phyloP scores from a whole-genome alignment of 1,139 yeast species.

The Blastobotrys persicus region DNA sequence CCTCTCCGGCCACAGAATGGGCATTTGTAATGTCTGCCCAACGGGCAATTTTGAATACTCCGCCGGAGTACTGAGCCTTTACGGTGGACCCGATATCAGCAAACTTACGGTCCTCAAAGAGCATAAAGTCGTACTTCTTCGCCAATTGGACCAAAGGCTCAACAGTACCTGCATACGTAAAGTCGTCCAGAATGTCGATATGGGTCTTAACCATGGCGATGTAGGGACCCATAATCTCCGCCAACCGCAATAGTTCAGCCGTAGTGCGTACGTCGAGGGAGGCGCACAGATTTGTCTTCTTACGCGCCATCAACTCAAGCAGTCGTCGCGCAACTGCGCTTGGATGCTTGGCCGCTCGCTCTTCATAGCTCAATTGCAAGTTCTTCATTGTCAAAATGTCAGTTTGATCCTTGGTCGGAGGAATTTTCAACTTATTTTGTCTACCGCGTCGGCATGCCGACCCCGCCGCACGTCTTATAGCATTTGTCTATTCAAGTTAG shows the following conservation, averaged over 20 bases:
- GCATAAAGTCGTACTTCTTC: constrained; percentile 74
- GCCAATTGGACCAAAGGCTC: constrained; percentile 69
- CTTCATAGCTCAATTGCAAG: constrained; percentile 48
- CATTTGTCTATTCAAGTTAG: too few species aligned
- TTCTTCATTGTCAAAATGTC: too few species aligned
- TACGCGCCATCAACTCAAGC: constrained; percentile 68
- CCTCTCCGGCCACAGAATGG: constrained; percentile 95
- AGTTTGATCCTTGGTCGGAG: too few species aligned
- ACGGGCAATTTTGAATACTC: constrained; percentile 79
- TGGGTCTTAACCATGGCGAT: constrained; percentile 93
- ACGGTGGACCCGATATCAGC: constrained; percentile 99
- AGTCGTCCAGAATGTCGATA: constrained; percentile 88
- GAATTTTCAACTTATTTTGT: too few species aligned
- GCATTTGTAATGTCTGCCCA: constrained; percentile 99
- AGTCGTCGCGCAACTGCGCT: constrained; percentile 81
- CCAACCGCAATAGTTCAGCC: constrained; percentile 62
- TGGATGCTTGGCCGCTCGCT: constrained; percentile 67
- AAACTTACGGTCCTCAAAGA: constrained; percentile 94
- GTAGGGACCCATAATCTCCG: constrained; percentile 84
- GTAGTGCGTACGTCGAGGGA: constrained; percentile 90
- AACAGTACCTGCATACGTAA: constrained; percentile 74
- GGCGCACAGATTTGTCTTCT: constrained; percentile 89
- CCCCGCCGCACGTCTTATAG: too few species aligned
- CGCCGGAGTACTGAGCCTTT: constrained; percentile 87
- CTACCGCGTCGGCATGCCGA: too few species aligned